Evolutionary conservation across 768 basidiomycete species (phyloP).

Genomic region (Imleria badia): DNA sequence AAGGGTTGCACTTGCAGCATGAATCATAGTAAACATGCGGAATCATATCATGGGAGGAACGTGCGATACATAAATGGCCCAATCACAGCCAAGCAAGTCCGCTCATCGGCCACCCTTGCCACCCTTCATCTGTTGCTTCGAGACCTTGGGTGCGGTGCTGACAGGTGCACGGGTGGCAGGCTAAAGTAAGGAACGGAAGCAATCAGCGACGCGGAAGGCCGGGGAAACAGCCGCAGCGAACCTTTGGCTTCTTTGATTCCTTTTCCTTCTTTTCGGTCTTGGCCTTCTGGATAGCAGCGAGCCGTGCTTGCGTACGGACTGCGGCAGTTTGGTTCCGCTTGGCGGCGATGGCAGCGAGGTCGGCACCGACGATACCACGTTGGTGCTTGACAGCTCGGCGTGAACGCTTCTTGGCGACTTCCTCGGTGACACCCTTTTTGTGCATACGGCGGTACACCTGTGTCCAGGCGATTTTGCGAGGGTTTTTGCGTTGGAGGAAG

Average conservation of each 20-base stretch:
- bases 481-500: conserved; percentile 99
- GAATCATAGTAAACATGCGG: conserved; percentile 7
- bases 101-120: conserved; percentile 72
- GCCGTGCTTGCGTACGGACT: conserved; percentile 74
- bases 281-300: conserved; percentile 88
- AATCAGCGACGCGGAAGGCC: conserved; percentile 3
- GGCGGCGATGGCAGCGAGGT: conserved; percentile 87
- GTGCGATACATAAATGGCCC: conserved; percentile 25
- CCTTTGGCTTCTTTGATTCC: conserved; percentile 89
- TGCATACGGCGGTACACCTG: conserved; percentile 93
- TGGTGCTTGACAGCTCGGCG: conserved; percentile 97
- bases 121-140: conserved; percentile 97
- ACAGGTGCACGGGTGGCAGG: conserved; percentile 50
- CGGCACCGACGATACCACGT: conserved; percentile 97
- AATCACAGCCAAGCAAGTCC: conserved; percentile 2
- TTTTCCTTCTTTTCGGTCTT: conserved; percentile 98
- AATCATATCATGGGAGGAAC: conserved; percentile 19
- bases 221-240: conserved; percentile 22
- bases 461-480: conserved; percentile 99
- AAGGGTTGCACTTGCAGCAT: neutral
- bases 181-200: conserved; percentile 33
- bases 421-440: conserved; percentile 99
- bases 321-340: conserved; percentile 91
- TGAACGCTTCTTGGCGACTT: conserved; percentile 98
- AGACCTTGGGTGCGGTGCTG: conserved; percentile 75